Evolutionary conservation across 2,329 filamentous ascomycete genomes (phyloP).

Genomic region (Fusarium mexicanum): DNA sequence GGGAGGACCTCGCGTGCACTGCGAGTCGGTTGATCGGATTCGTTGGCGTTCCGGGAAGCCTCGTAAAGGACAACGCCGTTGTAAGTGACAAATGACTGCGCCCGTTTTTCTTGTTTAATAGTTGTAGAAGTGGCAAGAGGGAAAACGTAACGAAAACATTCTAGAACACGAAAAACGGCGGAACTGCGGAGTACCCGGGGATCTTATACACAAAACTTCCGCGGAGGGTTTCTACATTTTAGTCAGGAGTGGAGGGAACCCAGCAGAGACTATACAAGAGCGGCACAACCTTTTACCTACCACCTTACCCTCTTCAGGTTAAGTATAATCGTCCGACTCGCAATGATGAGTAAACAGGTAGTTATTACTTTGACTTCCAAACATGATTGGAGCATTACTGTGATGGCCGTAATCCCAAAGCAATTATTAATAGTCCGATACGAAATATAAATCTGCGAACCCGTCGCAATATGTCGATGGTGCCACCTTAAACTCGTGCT

Average conservation of each 20-base stretch:
- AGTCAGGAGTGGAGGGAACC: not conserved
- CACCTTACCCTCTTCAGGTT: not conserved
- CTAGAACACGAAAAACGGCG: too few species aligned
- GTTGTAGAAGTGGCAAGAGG: fast-evolving
- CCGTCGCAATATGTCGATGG: not conserved
- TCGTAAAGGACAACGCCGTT: not conserved
- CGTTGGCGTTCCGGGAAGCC: not conserved
- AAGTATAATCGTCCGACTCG: not conserved
- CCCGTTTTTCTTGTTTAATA: fast-evolving
- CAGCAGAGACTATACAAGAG: not conserved
- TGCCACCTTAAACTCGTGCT: not conserved
- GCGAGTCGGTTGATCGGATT: too few species aligned
- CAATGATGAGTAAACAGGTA: not conserved
- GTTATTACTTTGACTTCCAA: not conserved
- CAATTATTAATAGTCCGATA: not conserved
- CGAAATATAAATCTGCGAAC: not conserved
- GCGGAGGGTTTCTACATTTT: not conserved
- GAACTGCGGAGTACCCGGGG: too few species aligned
- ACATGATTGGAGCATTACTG: not conserved
- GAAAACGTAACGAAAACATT: fast-evolving
- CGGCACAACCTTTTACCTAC: too few species aligned
- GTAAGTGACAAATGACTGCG: not conserved
- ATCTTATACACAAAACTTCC: not conserved
- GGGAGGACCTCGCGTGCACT: not conserved
- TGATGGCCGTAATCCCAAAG: fast-evolving